Base-by-base conservation (phyloP, 495 filamentous ascomycete genomes). In the Hypoxylon intermedium region DNA sequence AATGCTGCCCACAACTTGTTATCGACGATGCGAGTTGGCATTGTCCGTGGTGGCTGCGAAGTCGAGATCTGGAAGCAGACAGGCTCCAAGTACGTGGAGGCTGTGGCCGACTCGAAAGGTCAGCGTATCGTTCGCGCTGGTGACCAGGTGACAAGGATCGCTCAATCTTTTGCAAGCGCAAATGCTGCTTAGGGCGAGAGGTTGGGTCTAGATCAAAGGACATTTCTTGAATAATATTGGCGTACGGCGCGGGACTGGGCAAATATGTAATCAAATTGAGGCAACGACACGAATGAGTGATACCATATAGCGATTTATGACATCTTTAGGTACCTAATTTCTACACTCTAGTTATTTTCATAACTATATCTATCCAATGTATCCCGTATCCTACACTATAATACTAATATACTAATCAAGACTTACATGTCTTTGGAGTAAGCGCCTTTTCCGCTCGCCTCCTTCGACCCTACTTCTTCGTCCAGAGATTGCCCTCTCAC, bases 31-130 rank as follows among this genome's bases (percentile, higher is more conserved):
- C 85, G 93, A 63, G 90, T 98, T 4, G 94, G 91, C 77, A 94
- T 98, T 45, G 89, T 98, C 55, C 92, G 94, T 46, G 93, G 93
- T 66, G 93, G 93, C 41, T 92, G 90, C 71, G 94, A 97, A 73
- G 93, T 98, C 49, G 93, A 98, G 82, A 96, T 98, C 82, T 97
- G 94, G 93, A 97, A 97, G 85, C 90, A 90, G 20, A 87, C 92
- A 26, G 24, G 24, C 38, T 89, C 93, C 71, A 82, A 87, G 74
- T 92, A 97, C 78, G 90, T 7, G 4, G 3, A 3, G 7, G 24
- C 4, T 26, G 3, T 26, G 24, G 7, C 24, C 24, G 24, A 26
- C 7, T 26, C 24, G 7, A 4, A 3, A 4, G 24, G 24, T 7
- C 24, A 26, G 4, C 24, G 4, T 26, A 26, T 26, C 7, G 7